Base-by-base conservation (phyloP, 164 flowering plant species). In the Sextonia rubra region DNA sequence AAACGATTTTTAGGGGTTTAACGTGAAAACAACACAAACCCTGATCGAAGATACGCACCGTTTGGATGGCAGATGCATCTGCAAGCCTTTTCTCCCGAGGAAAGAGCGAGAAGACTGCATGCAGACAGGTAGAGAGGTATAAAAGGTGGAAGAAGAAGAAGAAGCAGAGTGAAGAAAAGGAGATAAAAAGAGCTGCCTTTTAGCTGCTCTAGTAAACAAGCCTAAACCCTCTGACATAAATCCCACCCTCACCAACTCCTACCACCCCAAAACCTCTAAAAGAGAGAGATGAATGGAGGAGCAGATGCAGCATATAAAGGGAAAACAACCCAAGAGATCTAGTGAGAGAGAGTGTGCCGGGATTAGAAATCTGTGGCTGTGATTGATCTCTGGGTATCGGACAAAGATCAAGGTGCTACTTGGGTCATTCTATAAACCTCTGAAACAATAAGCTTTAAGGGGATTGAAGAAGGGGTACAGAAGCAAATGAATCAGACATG, bases 21-120 rank as follows among this genome's bases (percentile, higher is more conserved):
- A 37, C 44, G 6, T 8, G 44, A 8, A 37, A 37, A 37, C 44
- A 37, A 37, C 44, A 37, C 44, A 37, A 37, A 1, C 44, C 44
- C 5, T 37, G 8, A 20, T 20, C 49, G 4, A 48, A 17, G 5
- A 74, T 22, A 25, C 79, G 63, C 47, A 91, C 98, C 97, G 83
- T 84, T 79, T 88, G 74, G 90, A 88, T 80, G 90, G 88, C 95
- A 91, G 88, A 86, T 87, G 91, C 97, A 93, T 91, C 90, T 94
- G 74, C 64, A 47, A 81, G 68, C 74, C 71, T 71, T 68, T 76
- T 23, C 27, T 66, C 72, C 88, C 30, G 23, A 27, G 37, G 52
- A 12, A 2, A 23, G 58, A 20, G 20, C n/a, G 58, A 52, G 58
- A 52, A 70, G 73, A 82, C 74, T 61, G 82, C 82, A 80, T 68